Conservation (phyloP, 192 early-diverging fungal species). For the Ambispora gerdemannii region DNA sequence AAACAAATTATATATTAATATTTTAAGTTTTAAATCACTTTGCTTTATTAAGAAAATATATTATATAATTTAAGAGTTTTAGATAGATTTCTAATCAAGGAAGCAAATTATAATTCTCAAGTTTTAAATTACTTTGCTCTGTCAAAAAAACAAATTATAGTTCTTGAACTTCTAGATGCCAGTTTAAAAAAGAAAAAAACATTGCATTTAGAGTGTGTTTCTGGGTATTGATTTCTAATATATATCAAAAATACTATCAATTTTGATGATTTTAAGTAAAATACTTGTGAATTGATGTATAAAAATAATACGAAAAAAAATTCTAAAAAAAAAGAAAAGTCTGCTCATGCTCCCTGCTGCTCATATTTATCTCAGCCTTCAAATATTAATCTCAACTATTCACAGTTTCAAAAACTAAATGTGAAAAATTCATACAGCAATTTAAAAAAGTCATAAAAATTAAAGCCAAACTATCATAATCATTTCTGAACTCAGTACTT, state of each 20-base stretch:
- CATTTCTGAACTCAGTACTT: too few species aligned
- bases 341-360: slow-evolving; percentile 16
- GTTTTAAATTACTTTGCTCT: background rate
- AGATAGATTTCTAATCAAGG: slow-evolving; percentile 9
- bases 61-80: slow-evolving; percentile 6
- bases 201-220: background rate
- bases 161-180: slow-evolving; percentile 13
- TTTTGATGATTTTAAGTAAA: slow-evolving; percentile 7
- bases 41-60: slow-evolving; percentile 11
- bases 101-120: slow-evolving; percentile 21
- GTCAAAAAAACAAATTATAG: slow-evolving; percentile 22
- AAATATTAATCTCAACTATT: too few species aligned
- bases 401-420: too few species aligned
- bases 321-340: background rate
- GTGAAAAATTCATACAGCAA: too few species aligned
- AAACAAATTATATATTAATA: slow-evolving; percentile 20
- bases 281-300: background rate
- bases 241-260: slow-evolving; percentile 23
- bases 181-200: slow-evolving; percentile 11
- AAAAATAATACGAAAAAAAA: too few species aligned
- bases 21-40: slow-evolving; percentile 13
- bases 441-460: too few species aligned
- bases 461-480: too few species aligned
- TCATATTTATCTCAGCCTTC: too few species aligned
- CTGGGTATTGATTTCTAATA: slow-evolving; percentile 23